These are phyloP conservation scores for Talaromyces ruber DNA, from an alignment of 495 filamentous ascomycete genomes.

Conservation along the genomic window DNA sequence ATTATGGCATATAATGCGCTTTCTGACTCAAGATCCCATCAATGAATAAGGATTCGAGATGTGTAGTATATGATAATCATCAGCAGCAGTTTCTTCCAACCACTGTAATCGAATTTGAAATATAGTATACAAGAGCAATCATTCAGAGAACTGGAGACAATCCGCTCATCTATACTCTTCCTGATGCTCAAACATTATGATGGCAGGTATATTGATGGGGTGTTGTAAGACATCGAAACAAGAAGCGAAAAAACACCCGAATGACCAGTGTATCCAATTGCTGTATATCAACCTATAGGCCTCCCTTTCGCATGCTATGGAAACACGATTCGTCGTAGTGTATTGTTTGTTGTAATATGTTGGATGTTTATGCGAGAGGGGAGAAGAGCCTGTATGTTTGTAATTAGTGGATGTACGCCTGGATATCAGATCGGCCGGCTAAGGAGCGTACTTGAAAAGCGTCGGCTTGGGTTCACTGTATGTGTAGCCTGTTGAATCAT, in stretches of 20 bases:
- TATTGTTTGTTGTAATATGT: not conserved
- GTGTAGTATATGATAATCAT: not conserved
- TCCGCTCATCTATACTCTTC: not conserved
- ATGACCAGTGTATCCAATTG: not conserved
- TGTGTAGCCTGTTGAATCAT: constrained; percentile 65
- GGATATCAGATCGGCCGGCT: not conserved
- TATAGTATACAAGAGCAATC: not conserved
- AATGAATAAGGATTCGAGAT: not conserved
- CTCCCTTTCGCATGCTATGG: not conserved
- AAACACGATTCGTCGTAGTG: not conserved
- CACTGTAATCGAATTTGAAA: not conserved
- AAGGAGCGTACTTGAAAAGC: constrained; percentile 68
- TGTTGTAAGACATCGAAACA: not conserved
- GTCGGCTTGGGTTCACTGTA: constrained; percentile 85
- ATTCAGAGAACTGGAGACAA: not conserved
- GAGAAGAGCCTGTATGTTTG: constrained; percentile 54
- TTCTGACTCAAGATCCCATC: not conserved
- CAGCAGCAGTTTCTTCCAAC: not conserved
- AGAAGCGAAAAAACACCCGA: not conserved
- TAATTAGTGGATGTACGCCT: not conserved
- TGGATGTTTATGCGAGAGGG: constrained; percentile 44
- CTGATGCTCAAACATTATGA: not conserved
- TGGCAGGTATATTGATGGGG: not conserved
- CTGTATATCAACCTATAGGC: not conserved
- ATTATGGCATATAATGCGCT: not conserved